A percentile compares a stretch with the other conserved stretches of the same genome.
Evolutionary conservation across 352 stramenopile genomes (phyloP).

Genomic region (Hyaloperonospora brassicae): DNA sequence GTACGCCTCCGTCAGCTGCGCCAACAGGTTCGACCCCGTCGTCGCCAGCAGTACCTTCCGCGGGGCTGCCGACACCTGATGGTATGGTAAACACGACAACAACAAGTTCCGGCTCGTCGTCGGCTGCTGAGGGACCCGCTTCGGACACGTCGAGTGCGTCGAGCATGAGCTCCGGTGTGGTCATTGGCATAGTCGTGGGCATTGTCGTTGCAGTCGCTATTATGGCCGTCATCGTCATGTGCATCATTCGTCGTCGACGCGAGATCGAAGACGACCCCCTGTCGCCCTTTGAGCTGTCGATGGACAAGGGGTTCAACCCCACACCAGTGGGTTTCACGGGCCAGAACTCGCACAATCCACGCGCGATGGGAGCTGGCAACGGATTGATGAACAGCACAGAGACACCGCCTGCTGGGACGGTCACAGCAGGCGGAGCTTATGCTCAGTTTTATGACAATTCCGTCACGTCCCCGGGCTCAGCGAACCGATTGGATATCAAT

Average conservation of each 20-base stretch:
- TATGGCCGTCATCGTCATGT: slow-evolving; percentile 49
- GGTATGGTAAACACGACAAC: slow-evolving; percentile 8
- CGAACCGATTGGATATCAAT: slow-evolving; percentile 22
- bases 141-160: slow-evolving; percentile 23
- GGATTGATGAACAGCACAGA: slow-evolving; percentile 21
- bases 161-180: slow-evolving; percentile 61
- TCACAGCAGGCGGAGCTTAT: slow-evolving; percentile 47
- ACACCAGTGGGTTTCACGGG: slow-evolving; percentile 25
- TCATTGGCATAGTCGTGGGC: slow-evolving; percentile 59
- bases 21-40: slow-evolving; percentile 14
- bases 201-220: slow-evolving; percentile 57
- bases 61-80: slow-evolving; percentile 7
- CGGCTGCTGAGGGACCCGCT: slow-evolving; percentile 12
- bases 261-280: slow-evolving; percentile 66
- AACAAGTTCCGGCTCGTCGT: slow-evolving; percentile 16
- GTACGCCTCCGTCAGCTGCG: too few relatives aligned
- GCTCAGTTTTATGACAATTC: slow-evolving; percentile 69
- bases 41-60: slow-evolving; percentile 1
- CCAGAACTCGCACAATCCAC: slow-evolving; percentile 42
- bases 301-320: slow-evolving; percentile 74
- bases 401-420: slow-evolving; percentile 23
- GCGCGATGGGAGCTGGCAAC: slow-evolving; percentile 16
- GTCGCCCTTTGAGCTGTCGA: slow-evolving; percentile 76
- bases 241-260: slow-evolving; percentile 41
- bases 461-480: slow-evolving; percentile 44